phyloP scores from a whole-genome alignment of 768 basidiomycete genomes.

The Tylopilus felleus region DNA sequence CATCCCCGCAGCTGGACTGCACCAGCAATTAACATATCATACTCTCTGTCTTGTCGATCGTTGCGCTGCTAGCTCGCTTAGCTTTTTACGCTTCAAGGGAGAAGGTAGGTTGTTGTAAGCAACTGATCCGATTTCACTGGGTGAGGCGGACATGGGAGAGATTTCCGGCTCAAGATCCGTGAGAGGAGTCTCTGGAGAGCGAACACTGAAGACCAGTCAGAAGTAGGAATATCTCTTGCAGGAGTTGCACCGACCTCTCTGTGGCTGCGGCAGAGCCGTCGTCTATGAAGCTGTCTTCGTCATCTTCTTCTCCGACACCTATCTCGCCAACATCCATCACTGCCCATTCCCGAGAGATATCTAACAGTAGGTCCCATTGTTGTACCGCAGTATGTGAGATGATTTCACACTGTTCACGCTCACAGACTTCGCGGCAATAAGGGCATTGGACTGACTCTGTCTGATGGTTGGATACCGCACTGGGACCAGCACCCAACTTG shows the following conservation, averaged over 20 bases:
- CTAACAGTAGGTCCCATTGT: constrained; percentile 19
- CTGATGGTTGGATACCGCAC: not conserved
- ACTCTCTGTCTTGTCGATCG: constrained; percentile 8
- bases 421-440: constrained; percentile 17
- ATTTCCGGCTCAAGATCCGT: constrained; percentile 4
- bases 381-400: constrained; percentile 12
- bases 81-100: constrained; percentile 21
- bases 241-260: constrained; percentile 12
- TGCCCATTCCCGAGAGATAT: constrained; percentile 19
- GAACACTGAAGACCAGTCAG: constrained; percentile 7
- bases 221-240: not conserved
- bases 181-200: not conserved
- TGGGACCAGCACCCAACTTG: not conserved
- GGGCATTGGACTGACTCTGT: constrained; percentile 12
- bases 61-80: constrained; percentile 11
- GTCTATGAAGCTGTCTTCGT: constrained; percentile 4
- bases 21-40: constrained; percentile 11
- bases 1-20: constrained; percentile 20
- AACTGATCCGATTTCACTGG: not conserved
- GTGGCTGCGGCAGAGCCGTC: not conserved
- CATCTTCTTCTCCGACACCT: constrained; percentile 4
- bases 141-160: not conserved
- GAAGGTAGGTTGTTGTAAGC: constrained; percentile 21
- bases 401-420: constrained; percentile 14
- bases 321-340: constrained; percentile 10